Evolutionary conservation across 139 green algal genomes (phyloP).

Genomic region (Desmodesmus armatus): DNA sequence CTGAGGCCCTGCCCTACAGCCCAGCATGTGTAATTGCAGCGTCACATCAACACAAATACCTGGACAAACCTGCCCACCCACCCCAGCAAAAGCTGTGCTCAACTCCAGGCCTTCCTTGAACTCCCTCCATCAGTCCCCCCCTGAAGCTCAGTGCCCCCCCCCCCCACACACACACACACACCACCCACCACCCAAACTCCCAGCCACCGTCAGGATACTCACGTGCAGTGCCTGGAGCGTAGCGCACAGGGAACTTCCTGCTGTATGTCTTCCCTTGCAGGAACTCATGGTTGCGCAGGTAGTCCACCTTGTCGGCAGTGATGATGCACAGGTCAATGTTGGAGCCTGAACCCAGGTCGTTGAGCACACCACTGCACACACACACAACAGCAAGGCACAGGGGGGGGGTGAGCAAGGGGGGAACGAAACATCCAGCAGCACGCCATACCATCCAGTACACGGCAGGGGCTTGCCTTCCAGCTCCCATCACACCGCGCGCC

Average conservation of each 20-base stretch:
- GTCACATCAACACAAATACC: too few relatives aligned
- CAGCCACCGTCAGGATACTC: slow-evolving; percentile 35
- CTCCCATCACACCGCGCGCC: too few relatives aligned
- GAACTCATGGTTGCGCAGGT: slow-evolving; percentile 92
- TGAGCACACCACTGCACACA: slow-evolving; percentile 87
- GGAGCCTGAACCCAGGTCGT: slow-evolving; percentile 96
- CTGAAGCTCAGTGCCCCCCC: neutral
- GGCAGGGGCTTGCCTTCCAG: too few relatives aligned
- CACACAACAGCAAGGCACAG: neutral
- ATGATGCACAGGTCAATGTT: slow-evolving; percentile 99
- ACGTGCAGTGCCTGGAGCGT: slow-evolving; percentile 78
- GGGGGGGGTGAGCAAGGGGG: neutral
- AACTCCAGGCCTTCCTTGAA: too few relatives aligned
- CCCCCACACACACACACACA: neutral
- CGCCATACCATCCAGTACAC: neutral
- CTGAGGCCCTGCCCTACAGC: too few relatives aligned
- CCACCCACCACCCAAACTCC: neutral
- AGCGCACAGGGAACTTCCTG: slow-evolving; percentile 80
- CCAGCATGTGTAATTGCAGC: too few relatives aligned
- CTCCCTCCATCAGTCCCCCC: too few relatives aligned
- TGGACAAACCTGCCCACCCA: too few relatives aligned
- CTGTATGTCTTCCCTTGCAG: slow-evolving; percentile 92
- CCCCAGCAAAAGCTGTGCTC: too few relatives aligned
- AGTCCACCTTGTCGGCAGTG: slow-evolving; percentile 88
- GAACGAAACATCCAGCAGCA: neutral